These are phyloP conservation scores for Caloboletus firmus DNA, from an alignment of 1,284 basidiomycete genomes.

Conservation along the genomic window DNA sequence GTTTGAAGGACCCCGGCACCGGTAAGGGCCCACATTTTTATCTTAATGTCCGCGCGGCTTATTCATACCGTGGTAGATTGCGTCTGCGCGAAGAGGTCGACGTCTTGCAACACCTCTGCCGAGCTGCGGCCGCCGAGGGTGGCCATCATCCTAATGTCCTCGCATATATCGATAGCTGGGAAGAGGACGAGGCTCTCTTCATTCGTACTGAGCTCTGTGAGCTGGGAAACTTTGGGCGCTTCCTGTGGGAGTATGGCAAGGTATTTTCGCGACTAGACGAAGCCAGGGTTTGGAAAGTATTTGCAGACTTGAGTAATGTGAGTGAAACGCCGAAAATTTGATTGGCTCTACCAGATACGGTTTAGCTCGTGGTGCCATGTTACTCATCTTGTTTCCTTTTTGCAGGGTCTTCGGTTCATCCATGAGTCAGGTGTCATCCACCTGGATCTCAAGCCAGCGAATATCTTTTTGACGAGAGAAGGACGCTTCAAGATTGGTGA, in stretches of 20 bases:
- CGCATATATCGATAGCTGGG: conserved; percentile 95
- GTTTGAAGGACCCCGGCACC: conserved; percentile 89
- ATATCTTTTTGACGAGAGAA: conserved; percentile 88
- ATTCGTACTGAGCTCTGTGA: conserved; percentile 97
- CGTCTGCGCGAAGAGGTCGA: conserved; percentile 96
- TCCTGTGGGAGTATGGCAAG: conserved; percentile 91
- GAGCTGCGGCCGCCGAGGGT: conserved; percentile 36
- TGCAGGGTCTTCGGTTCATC: conserved; percentile 85
- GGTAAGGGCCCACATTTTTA: conserved; percentile 46
- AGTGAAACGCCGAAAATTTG: conserved; percentile 36
- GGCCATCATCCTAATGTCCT: conserved; percentile 77
- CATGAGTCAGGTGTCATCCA: conserved; percentile 90
- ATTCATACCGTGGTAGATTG: conserved; percentile 48
- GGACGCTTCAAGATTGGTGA: conserved; percentile 97
- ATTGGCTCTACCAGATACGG: conserved; percentile 17
- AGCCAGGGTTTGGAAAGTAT: conserved; percentile 94
- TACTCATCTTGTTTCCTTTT: conserved; percentile 19
- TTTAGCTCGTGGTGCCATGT: not conserved
- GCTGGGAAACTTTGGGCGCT: conserved; percentile 87
- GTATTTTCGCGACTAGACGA: conserved; percentile 87
- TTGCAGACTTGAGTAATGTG: conserved; percentile 87
- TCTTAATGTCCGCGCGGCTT: conserved; percentile 13
- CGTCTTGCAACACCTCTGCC: conserved; percentile 79
- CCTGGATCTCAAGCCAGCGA: conserved; percentile 97
- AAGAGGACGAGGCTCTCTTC: conserved; percentile 87